Evolutionary conservation across 2,329 filamentous ascomycete genomes (phyloP), one percentile per base, ranked within the genome.

Genomic region (Aspergillus vadensis): DNA sequence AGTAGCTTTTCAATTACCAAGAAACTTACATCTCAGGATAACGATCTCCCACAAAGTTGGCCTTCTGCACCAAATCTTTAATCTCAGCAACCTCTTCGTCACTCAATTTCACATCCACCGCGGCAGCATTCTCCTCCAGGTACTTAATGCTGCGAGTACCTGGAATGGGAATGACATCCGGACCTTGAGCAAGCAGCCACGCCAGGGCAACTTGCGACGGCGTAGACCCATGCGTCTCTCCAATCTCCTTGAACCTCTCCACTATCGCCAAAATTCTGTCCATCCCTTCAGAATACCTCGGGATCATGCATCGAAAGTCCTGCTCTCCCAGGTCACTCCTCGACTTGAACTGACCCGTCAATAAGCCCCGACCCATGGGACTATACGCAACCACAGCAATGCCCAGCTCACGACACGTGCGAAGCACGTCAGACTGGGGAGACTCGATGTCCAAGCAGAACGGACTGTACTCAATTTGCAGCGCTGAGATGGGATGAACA

Each of bases 151-250:
- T 8, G 21, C 41, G 52, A 7, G 60, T 59, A 4, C 60, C 60
- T 4, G 60, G 61, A 17, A 60, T 57, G 15, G 48, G 55, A 7
- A 63, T 50, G 8, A 61, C 21, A 48, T 30, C 50, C 7, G 27
- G 54, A 15, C 36, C 61, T 36, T 59, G 86, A 4, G 81, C 81
- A 64, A 87, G 67, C 58, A 90, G 66, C 86, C 87, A 90, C 0
- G 87, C 87, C 27, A 90, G 76, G 1, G 85, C 82, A 32, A 91
- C 69, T 69, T 91, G 83, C 1, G 79, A 80, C 0, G 85, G 66
- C 0, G 86, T 87, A 49, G 78, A 80, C 3, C 77, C 80, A 73
- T 89, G 88, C 62, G 74, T 77, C 44, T 79, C 74, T 0, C 85
- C 85, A 5, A 88, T 68, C 5, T 68, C 75, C 3, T 74, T 70